Evolutionary conservation across 2,329 filamentous ascomycete species (phyloP), one percentile per base, ranked within the genome.

Genomic region (Emmonsiellopsis sp.): DNA sequence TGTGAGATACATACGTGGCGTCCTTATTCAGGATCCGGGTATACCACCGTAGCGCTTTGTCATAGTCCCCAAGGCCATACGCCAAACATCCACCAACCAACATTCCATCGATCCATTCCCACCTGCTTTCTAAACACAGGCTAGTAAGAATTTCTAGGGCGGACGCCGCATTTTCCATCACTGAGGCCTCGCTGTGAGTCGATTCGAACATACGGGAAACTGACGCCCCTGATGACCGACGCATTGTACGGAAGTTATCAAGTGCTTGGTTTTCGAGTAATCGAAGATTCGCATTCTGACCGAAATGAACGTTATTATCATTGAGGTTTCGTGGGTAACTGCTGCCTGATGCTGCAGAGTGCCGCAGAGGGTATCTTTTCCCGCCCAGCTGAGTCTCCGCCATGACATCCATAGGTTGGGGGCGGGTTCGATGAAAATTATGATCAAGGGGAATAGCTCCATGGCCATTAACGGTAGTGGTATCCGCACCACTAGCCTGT

Each of bases 101-200:
- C 75, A 97, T 91, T 2, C 93, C 93, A 65, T 97, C 92, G 51
- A 90, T 80, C 93, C 93, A 98, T 61, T 83, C 81, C 87, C 88
- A 93, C 8, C 78, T 79, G 62, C 85, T 88, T 66, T 92, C 85
- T 62, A 87, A 83, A 65, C 89, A 95, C 6, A 94, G 72, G 58
- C 77, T 81, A 13, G 82, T 83, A 17, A 95, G 75, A 62, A 89
- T 81, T 39, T 87, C 81, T 17, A 95, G 70, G 2, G 87, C 86
- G 6, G 79, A 75, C 46, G 77, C 79, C 7, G 88, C 88, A 58
- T 77, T 80, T 52, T 75, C 68, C 21, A 78, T 64, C 3, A 78
- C 74, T 1, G 77, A 75, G 9, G 59, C 63, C 42, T 71, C 67
- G 45, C 64, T 65, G 37, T 63, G 62, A 34, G 60, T 53, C 7